A percentile compares a stretch with the other conserved stretches of the same genome.
Evolutionary conservation across 2,329 filamentous ascomycete species (phyloP).

Genomic region (Aureobasidium sp.): DNA sequence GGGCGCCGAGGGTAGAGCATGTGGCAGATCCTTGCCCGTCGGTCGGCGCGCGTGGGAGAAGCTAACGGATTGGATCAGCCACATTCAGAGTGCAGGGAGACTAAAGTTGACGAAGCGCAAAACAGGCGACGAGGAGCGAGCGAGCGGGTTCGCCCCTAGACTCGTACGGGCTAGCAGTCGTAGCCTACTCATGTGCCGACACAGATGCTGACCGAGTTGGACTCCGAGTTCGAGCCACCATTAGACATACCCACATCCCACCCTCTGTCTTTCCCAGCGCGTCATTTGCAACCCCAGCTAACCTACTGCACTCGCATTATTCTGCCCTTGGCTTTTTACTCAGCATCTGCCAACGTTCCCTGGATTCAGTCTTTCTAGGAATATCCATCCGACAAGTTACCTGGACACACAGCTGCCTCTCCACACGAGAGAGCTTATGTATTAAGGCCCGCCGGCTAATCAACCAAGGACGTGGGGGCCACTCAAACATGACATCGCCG

Average conservation of each 20-base stretch:
- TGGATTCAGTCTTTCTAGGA: neutral
- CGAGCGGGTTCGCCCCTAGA: neutral
- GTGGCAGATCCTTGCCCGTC: conserved; percentile 8
- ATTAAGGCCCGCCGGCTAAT: neutral
- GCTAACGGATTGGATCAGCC: neutral
- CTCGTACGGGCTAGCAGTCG: neutral
- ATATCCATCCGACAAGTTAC: neutral
- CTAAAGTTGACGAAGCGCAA: neutral
- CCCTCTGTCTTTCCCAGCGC: conserved; percentile 1
- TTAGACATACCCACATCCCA: conserved; percentile 1
- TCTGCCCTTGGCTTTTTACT: neutral
- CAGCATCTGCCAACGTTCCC: neutral
- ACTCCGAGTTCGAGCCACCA: neutral
- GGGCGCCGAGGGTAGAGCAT: neutral
- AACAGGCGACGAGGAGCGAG: conserved; percentile 2
- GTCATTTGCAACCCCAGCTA: neutral
- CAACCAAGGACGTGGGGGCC: conserved; percentile 10
- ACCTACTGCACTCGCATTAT: neutral
- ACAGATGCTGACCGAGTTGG: neutral
- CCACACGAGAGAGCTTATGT: neutral
- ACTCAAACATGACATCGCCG: conserved; percentile 10
- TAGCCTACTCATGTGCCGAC: neutral
- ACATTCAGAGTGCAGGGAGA: conserved; percentile 1
- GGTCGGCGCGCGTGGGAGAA: conserved; percentile 1
- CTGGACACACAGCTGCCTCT: neutral